These are phyloP conservation scores for Malus fusca DNA, from an alignment of 306 rosid genomes.

Conservation along the genomic window DNA sequence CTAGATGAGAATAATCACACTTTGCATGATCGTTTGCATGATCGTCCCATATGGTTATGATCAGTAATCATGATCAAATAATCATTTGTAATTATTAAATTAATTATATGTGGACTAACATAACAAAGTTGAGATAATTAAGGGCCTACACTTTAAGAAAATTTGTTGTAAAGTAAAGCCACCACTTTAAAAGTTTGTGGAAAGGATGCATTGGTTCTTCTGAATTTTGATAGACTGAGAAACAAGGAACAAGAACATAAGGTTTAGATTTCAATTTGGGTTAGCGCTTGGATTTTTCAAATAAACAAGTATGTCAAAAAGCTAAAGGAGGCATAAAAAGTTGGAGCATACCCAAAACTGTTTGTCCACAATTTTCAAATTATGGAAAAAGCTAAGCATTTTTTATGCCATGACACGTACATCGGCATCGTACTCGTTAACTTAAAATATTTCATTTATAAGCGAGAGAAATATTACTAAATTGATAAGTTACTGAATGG, in stretches of 20 bases:
- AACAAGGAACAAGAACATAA: neutral
- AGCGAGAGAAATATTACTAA: too few species aligned
- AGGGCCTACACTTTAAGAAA: constrained; percentile 19
- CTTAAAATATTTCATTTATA: too few species aligned
- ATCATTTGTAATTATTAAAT: neutral
- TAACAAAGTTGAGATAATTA: constrained; percentile 1
- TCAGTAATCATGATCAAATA: neutral
- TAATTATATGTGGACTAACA: neutral
- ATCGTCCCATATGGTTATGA: constrained; percentile 2
- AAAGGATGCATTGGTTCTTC: constrained; percentile 12
- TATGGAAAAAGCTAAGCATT: neutral
- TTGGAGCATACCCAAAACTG: neutral
- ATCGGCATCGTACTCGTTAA: too few species aligned
- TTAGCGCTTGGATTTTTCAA: neutral
- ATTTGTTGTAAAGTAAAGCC: constrained; percentile 24
- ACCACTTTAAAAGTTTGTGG: constrained; percentile 10
- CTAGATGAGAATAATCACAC: neutral
- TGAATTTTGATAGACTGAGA: neutral
- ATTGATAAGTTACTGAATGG: too few species aligned
- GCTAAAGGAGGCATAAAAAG: neutral
- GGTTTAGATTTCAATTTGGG: neutral
- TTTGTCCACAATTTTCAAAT: neutral
- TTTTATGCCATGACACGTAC: too few species aligned
- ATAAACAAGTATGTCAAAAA: constrained; percentile 3
- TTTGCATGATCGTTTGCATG: neutral